Base-by-base conservation (phyloP, 2,329 filamentous ascomycete genomes). In the Xylariaceae sp. region DNA sequence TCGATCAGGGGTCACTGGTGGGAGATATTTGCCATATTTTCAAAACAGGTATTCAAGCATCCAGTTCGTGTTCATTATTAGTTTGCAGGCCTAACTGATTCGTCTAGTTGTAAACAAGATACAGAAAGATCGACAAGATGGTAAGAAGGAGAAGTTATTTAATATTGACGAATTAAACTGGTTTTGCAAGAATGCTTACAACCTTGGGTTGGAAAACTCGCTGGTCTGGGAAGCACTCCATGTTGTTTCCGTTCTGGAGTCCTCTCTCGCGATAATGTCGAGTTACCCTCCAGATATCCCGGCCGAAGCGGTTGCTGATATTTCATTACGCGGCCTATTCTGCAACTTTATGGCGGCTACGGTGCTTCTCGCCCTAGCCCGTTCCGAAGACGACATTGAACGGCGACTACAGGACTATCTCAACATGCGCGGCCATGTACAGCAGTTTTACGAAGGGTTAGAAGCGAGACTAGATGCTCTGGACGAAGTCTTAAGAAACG, bases 111-210 rank as follows among this genome's bases (percentile, higher is more conserved):
- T 74, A 1, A 75, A 76, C 48, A 75, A 78, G 23, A 79, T 73
- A 37, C 65, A 75, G 37, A 64, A 73, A 60, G 73, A 71, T 15
- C 74, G 68, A 2, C 76, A 69, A 55, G 76, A 76, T 63, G 71
- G 66, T 47, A 67, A 75, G 15, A 77, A 76, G 7, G 72, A 74
- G 37, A 82, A 74, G 62, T 59, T 80, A 1, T 91, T 92, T 68
- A 82, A 80, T 0, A 59, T 80, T 0, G 71, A 78, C 2, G 91
- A 96, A 66, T 77, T 95, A 2, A 82, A 92, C 65, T 96, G 91
- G 91, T 92, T 96, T 70, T 88, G 87, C 44, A 87, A 87, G 63
- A 93, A 89, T 63, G 82, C 88, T 1, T 96, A 95, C 76, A 95
- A 94, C 65, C 72, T 92, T 5, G 87, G 86, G 0, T 73, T 93